Percentiles rank a stretch among this genome's conserved stretches.
Evolutionary conservation across 257 asterid species (phyloP).

Genomic region (Solanum lycopersicoides): DNA sequence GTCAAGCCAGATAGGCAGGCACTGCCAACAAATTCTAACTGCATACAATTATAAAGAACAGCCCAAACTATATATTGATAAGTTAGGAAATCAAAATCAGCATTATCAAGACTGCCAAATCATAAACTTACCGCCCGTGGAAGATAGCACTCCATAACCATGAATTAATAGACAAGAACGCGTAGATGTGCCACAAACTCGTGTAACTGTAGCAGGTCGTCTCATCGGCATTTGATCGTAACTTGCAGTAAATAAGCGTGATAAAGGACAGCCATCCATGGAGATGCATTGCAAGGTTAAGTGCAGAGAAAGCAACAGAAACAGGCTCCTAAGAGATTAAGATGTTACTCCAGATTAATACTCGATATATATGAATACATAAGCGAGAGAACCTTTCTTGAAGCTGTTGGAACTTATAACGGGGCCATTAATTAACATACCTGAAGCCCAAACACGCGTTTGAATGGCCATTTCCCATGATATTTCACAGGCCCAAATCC

Average conservation of each 20-base stretch:
- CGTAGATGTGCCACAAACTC: conserved; percentile 73
- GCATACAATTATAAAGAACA: background rate
- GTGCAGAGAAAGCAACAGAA: conserved; percentile 76
- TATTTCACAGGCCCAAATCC: conserved; percentile 55
- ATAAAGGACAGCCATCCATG: conserved; percentile 91
- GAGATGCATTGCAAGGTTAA: conserved; percentile 78
- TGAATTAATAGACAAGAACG: conserved; percentile 60
- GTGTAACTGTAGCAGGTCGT: conserved; percentile 61
- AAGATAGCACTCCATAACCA: conserved; percentile 89
- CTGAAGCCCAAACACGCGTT: conserved; percentile 53
- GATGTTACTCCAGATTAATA: background rate
- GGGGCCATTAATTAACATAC: conserved; percentile 19
- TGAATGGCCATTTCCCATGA: conserved; percentile 78
- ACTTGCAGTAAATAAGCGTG: conserved; percentile 19
- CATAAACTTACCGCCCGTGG: conserved; percentile 58
- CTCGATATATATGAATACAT: background rate
- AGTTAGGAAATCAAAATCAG: background rate
- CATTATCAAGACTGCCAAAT: background rate
- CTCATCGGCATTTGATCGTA: conserved; percentile 47
- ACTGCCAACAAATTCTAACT: background rate
- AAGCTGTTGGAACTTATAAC: background rate
- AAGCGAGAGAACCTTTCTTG: background rate
- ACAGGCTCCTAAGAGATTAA: conserved; percentile 63
- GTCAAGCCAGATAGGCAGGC: background rate
- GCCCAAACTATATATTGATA: background rate